Base-by-base conservation (phyloP, 2,329 filamentous ascomycete species). In the Ophiostoma piceae region DNA sequence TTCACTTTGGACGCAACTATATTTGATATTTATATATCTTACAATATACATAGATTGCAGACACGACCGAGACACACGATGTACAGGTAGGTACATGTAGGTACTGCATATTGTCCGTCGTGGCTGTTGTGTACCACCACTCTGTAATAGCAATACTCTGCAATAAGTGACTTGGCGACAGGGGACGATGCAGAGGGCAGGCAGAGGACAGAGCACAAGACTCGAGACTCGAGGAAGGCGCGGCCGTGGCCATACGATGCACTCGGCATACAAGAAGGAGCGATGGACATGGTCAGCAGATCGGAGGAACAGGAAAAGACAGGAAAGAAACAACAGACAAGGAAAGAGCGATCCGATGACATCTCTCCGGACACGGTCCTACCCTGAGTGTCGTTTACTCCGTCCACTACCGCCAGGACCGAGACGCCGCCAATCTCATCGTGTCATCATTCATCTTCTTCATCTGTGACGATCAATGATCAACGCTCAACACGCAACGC, bases 81-180 rank as follows among this genome's bases (percentile, higher is more conserved):
- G 47, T 54, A 35, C 57, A 62, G 26, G 26, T 29, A 29, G 12
- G 16, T 35, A 65, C 4, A 8, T n/a, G 60, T 39, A 65, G 5
- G 62, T 22, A 37, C 62, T 39, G 62, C 62, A 65, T 65, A 65
- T 65, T 64, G 60, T 64, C 60, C 62, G 19, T 39, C 62, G 62
- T 65, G 62, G 62, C 62, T 35, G 32, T 35, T 65, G 35, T 65
- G 35, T 35, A 19, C 62, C 62, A 12, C 35, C 35, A n/a, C 35
- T 35, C 26, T 29, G 26, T 29, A 29, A 8, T 35, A 35, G 4
- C 35, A 35, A 6, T 35, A 35, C 35, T 65, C 19, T 65, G 62
- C 35, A 41, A 41, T 16, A 8, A n/a, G 19, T 64, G 12, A 29
- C 29, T 37, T 29, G 60, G 60, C 35, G 19, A 35, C 12, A 3